These are phyloP conservation scores for Pythium phragmitis DNA, from an alignment of 352 stramenopile genomes.

Conservation along the genomic window DNA sequence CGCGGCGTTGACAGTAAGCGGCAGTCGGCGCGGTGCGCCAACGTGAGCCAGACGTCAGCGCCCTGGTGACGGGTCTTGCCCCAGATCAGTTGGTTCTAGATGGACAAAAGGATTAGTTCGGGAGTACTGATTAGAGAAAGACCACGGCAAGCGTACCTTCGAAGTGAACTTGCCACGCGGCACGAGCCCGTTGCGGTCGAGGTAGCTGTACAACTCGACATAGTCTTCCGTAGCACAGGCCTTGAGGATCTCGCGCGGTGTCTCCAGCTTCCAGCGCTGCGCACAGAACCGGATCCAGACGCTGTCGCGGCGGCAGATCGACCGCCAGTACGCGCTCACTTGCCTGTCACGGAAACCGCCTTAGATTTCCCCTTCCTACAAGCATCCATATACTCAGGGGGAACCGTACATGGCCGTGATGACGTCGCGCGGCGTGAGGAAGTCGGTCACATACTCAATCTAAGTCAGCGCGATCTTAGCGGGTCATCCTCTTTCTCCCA, in stretches of 20 bases:
- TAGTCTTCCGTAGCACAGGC: conserved; percentile 49
- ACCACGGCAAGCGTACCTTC: conserved; percentile 32
- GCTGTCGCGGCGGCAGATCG: conserved; percentile 44
- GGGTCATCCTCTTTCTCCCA: background rate
- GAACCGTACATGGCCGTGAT: conserved; percentile 42
- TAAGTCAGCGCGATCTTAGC: conserved; percentile 28
- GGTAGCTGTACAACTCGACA: conserved; percentile 58
- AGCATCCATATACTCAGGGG: background rate
- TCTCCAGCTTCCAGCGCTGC: conserved; percentile 47
- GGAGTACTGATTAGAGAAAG: background rate
- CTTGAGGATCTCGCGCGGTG: conserved; percentile 42
- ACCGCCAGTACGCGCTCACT: conserved; percentile 55
- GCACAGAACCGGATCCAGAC: conserved; percentile 55
- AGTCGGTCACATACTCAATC: conserved; percentile 51
- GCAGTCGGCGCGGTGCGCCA: conserved; percentile 72
- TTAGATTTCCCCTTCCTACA: conserved; percentile 1
- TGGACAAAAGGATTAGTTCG: background rate
- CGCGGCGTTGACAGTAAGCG: conserved; percentile 34
- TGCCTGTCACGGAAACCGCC: conserved; percentile 27
- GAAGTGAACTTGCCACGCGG: conserved; percentile 65
- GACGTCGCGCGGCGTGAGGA: conserved; percentile 54
- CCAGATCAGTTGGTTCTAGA: conserved; percentile 62
- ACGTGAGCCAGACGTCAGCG: conserved; percentile 71
- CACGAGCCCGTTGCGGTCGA: conserved; percentile 54
- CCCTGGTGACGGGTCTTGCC: conserved; percentile 58